Evolutionary conservation across 2,329 filamentous ascomycete genomes (phyloP).

Genomic region (Pyrenochaeta sp.): DNA sequence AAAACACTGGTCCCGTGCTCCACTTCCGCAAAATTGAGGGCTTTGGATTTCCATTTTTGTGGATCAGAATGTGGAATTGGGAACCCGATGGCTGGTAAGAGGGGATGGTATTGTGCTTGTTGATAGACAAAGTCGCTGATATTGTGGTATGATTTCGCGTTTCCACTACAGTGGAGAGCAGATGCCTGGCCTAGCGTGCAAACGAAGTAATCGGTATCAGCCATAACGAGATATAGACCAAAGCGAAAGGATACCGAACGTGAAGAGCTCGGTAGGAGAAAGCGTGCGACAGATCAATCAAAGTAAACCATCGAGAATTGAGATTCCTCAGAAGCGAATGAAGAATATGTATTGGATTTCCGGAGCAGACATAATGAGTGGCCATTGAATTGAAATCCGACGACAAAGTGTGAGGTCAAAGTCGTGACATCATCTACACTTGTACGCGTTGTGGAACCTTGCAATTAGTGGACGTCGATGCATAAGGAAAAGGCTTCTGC

Average conservation of each 20-base stretch:
- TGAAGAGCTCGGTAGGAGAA: too few species aligned
- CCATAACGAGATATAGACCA: too few species aligned
- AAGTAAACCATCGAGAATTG: too few species aligned
- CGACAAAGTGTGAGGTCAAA: slow-evolving; percentile 5
- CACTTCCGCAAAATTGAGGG: slow-evolving; percentile 50
- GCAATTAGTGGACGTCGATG: slow-evolving; percentile 1
- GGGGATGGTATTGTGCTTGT: slow-evolving; percentile 51
- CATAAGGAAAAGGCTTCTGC: background rate
- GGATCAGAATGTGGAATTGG: slow-evolving; percentile 39
- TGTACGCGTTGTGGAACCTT: slow-evolving; percentile 6
- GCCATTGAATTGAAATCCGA: too few species aligned
- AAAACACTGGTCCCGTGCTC: slow-evolving; percentile 44
- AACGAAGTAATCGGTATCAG: slow-evolving; percentile 62
- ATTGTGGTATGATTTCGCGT: slow-evolving; percentile 51
- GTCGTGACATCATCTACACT: slow-evolving; percentile 39
- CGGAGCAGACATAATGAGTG: too few species aligned
- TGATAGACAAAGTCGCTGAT: slow-evolving; percentile 60
- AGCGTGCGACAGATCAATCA: too few species aligned
- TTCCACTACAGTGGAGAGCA: slow-evolving; percentile 41
- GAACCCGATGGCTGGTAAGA: slow-evolving; percentile 60
- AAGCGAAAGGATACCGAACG: too few species aligned
- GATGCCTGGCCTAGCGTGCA: slow-evolving; percentile 67
- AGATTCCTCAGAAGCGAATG: too few species aligned
- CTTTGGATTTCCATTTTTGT: slow-evolving; percentile 31
- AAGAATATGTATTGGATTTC: background rate